Base-by-base conservation (phyloP, 2,329 filamentous ascomycete genomes). In the Talaromyces amestolkiae region DNA sequence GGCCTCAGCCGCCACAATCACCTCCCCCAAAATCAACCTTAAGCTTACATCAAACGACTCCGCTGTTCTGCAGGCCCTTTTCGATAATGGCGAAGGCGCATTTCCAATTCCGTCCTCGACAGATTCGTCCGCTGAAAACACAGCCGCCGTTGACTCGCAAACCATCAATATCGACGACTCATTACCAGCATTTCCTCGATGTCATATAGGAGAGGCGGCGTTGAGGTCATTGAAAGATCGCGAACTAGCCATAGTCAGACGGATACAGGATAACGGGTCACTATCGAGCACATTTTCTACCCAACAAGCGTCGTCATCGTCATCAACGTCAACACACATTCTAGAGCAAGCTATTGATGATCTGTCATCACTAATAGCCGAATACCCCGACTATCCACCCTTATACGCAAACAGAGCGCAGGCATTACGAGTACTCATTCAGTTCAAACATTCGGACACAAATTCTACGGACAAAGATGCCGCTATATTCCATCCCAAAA, bases 341-440 rank as follows among this genome's bases (percentile, higher is more conserved):
- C 72, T 81, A 47, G 58, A 74, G 24, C 69, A 71, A 3, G 74
- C 78, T 6, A 73, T 82, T 19, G 62, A 70, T 3, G 73, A 77
- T 11, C 72, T 87, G 9, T 75, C 80, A 39, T 68, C 69, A 1
- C 75, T 86, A 6, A 78, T 86, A 59, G 60, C 67, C 0, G 64
- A 76, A 11, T 67, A 82, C 17, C 82, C 83, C 4, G 72, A 73
- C 8, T 87, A 87, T 67, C 82, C 85, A 1, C 82, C 84, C 7
- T 83, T 83, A 11, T 83, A 84, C 64, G 79, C 82, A 58, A 87
- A 87, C 68, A 81, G 84, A 51, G 86, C 86, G 2, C 85, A 87
- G 74, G 74, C 78, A 69, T 65, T 75, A 1, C 76, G 81, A 6
- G 69, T 82, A 47, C 71, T 79, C 1, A 71, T 79, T n/a, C 69